A percentile compares a stretch with the other conserved stretches of the same genome.
Conservation (phyloP, 352 stramenopile genomes). For the Phytophthora meadii region DNA sequence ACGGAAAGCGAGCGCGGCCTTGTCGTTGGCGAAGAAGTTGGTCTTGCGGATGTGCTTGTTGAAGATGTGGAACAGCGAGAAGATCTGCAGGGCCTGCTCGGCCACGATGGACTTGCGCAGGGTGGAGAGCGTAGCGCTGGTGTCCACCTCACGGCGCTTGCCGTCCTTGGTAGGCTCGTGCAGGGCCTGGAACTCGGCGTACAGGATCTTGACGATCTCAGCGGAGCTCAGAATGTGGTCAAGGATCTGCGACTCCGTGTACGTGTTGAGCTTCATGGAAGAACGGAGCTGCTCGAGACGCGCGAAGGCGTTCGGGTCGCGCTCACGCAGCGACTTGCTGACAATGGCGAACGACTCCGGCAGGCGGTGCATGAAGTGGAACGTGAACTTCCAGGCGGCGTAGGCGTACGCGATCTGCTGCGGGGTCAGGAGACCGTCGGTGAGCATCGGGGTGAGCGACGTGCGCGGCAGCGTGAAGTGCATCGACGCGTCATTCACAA, state of each 20-base stretch:
- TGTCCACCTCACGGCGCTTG: slow-evolving; percentile 46
- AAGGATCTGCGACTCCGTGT: slow-evolving; percentile 88
- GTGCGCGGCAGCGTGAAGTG: slow-evolving; percentile 87
- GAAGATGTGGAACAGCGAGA: slow-evolving; percentile 86
- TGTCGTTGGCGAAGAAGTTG: slow-evolving; percentile 88
- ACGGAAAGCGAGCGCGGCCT: slow-evolving; percentile 77
- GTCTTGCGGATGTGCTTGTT: slow-evolving; percentile 85
- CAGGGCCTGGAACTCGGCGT: slow-evolving; percentile 78
- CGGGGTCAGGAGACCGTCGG: slow-evolving; percentile 71
- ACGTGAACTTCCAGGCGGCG: slow-evolving; percentile 88
- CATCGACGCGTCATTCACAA: slow-evolving; percentile 78
- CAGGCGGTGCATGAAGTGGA: slow-evolving; percentile 89
- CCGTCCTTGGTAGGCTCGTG: slow-evolving; percentile 55
- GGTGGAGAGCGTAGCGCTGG: slow-evolving; percentile 63
- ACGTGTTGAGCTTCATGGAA: slow-evolving; percentile 90
- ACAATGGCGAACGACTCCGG: slow-evolving; percentile 83
- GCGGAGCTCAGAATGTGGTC: slow-evolving; percentile 84
- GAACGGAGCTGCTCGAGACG: slow-evolving; percentile 79
- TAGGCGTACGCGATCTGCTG: slow-evolving; percentile 89
- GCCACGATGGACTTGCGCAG: slow-evolving; percentile 79
- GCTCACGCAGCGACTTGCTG: slow-evolving; percentile 79
- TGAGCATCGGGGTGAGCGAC: slow-evolving; percentile 85
- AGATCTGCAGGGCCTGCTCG: slow-evolving; percentile 81
- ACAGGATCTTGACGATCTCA: slow-evolving; percentile 77
- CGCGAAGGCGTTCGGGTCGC: slow-evolving; percentile 75